Percentiles rank a stretch among this genome's conserved stretches.
These are phyloP conservation scores for Neurospora intermedia DNA, from an alignment of 495 filamentous ascomycete species.

Conservation along the genomic window DNA sequence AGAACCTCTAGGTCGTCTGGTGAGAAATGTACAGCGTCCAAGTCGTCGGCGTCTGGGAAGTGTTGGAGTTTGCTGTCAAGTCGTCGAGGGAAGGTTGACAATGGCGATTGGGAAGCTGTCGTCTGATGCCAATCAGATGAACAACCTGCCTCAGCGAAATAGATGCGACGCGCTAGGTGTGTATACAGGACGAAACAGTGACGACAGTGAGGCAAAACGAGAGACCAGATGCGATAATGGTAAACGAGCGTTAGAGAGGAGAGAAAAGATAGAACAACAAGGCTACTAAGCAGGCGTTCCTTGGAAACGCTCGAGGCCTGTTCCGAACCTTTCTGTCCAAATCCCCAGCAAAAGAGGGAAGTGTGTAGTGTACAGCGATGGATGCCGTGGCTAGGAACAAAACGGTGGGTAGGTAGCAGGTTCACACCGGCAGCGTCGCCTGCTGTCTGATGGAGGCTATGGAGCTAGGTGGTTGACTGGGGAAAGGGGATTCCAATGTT, in stretches of 20 bases:
- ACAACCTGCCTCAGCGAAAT: neutral
- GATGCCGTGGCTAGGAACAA: neutral
- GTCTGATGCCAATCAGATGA: neutral
- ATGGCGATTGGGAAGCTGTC: neutral
- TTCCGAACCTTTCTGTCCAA: constrained; percentile 4
- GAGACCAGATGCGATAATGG: constrained; percentile 17
- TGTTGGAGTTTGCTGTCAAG: neutral
- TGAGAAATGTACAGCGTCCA: neutral
- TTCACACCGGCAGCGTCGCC: constrained; percentile 8
- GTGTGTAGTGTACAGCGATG: neutral
- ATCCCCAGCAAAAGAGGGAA: constrained; percentile 2
- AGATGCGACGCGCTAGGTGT: neutral
- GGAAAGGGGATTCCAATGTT: constrained; percentile 17
- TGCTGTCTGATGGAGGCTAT: constrained; percentile 3
- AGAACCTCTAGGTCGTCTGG: neutral
- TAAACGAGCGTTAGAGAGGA: constrained; percentile 20
- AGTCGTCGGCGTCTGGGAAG: neutral
- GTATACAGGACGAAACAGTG: constrained; percentile 1
- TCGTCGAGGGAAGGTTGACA: neutral
- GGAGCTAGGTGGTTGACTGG: constrained; percentile 3
- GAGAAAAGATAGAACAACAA: constrained; percentile 4
- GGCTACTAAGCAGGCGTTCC: neutral
- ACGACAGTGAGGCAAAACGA: constrained; percentile 16
- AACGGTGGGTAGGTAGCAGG: constrained; percentile 4
- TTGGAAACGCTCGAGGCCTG: neutral